Conservation (phyloP, 2,329 filamentous ascomycete species). For the Leptographium radiaticola region DNA sequence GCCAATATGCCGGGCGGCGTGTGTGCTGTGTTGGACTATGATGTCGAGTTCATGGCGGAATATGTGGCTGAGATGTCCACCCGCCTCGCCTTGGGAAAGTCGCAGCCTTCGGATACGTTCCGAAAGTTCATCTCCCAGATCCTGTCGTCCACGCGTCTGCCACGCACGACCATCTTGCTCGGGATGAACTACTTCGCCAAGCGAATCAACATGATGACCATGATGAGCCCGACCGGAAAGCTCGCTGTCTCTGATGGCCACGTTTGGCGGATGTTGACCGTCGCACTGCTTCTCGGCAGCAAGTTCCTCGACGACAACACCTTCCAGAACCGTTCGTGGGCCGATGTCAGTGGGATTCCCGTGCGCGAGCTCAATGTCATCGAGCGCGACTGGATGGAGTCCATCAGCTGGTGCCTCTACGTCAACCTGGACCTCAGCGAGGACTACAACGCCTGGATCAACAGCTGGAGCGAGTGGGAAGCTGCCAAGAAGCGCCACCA, state of each 20-base stretch:
- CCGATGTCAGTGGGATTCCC: constrained; percentile 81
- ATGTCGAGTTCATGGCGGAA: constrained; percentile 91
- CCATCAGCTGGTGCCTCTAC: constrained; percentile 75
- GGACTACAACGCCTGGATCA: constrained; percentile 52
- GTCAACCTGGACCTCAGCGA: constrained; percentile 69
- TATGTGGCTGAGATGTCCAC: constrained; percentile 84
- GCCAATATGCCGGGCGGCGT: constrained; percentile 64
- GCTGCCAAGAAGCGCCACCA: constrained; percentile 40
- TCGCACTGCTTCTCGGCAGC: constrained; percentile 74
- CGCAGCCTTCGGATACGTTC: constrained; percentile 42
- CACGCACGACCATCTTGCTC: constrained; percentile 80
- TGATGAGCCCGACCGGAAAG: constrained; percentile 24
- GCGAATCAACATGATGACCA: constrained; percentile 63
- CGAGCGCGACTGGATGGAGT: constrained; percentile 77
- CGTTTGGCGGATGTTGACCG: constrained; percentile 78
- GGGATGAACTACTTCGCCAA: constrained; percentile 83
- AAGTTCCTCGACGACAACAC: constrained; percentile 97
- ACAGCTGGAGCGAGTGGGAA: constrained; percentile 46
- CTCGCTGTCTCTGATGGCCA: constrained; percentile 53
- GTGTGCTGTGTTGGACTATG: constrained; percentile 88
- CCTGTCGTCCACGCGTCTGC: constrained; percentile 76
- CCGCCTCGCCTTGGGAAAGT: constrained; percentile 46
- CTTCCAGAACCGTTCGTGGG: constrained; percentile 94
- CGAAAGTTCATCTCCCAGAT: constrained; percentile 89
- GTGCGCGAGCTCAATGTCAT: constrained; percentile 74